Percentiles rank a stretch among this genome's conserved stretches.
phyloP scores from a whole-genome alignment of 192 early-diverging fungal species.

The Glomus cerebriforme region DNA sequence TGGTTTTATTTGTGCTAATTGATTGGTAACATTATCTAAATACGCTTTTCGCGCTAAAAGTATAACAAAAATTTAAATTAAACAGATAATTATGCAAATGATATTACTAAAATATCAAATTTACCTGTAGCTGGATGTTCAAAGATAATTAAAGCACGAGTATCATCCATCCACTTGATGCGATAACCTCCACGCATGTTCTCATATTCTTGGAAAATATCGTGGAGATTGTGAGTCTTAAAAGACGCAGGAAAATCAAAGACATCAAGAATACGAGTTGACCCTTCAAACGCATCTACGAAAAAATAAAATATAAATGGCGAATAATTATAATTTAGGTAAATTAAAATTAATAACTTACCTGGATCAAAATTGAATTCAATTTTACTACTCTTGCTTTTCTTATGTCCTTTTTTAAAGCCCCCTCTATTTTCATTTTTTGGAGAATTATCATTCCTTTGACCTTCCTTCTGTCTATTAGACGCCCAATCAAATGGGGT shows the following conservation, averaged over 20 bases:
- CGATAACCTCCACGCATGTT: slow-evolving; percentile 62
- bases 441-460: not conserved
- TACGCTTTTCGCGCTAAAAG: slow-evolving; percentile 56
- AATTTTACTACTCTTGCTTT: slow-evolving; percentile 33
- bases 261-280: slow-evolving; percentile 54
- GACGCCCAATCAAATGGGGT: slow-evolving; percentile 6
- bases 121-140: slow-evolving; percentile 64
- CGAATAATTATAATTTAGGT: not conserved
- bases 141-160: slow-evolving; percentile 68
- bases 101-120: slow-evolving; percentile 10
- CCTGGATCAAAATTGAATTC: slow-evolving; percentile 37
- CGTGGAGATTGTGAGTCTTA: slow-evolving; percentile 68
- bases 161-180: slow-evolving; percentile 78
- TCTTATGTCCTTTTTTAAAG: slow-evolving; percentile 33
- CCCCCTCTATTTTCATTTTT: slow-evolving; percentile 5
- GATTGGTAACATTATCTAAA: slow-evolving; percentile 53
- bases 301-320: not conserved
- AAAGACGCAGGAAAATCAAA: slow-evolving; percentile 66
- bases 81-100: not conserved
- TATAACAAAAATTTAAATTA: not conserved
- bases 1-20: slow-evolving; percentile 59
- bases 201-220: slow-evolving; percentile 66
- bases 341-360: not conserved
- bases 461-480: slow-evolving; percentile 9
- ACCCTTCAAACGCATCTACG: slow-evolving; percentile 38